Base-by-base conservation (phyloP, 1,139 yeast genomes). In the Candida albicans region DNA sequence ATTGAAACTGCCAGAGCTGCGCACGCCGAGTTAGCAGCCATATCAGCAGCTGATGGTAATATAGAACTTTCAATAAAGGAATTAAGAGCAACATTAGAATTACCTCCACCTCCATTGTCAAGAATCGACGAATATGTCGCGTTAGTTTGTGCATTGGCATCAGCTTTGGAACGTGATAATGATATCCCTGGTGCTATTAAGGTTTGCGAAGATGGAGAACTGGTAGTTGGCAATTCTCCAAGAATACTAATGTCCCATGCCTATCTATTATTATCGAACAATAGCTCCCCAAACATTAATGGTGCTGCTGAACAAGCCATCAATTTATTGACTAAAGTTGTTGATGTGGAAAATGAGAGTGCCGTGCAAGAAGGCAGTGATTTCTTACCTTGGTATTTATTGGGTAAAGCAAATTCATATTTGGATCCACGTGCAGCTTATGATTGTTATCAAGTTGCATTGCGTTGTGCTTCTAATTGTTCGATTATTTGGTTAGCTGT, bases 401-500 rank as follows among this genome's bases (percentile, higher is more conserved):
- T 81, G 34, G 82, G 85, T 2, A 70, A 71, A 48, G 82, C 83
- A 0, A 75, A 78, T 52, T 64, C 77, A 10, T 52, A 71, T 34
- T 55, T 71, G 27, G 75, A 71, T 45, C 81, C 81, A 28, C 59
- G 80, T 33, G 66, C 70, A 40, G 81, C 85, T 1, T 82, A 80
- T 55, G 81, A 79, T 47, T 73, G 77, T 14, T 77, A 77, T 50
- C 87, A 82, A 56, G 67, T 73, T 33, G 82, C 87, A 2, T 62
- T 82, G 42, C 69, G 77, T 48, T 66, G 80, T 38, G 81, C 83
- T 0, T 75, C 82, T 14, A 66, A 68, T 30, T 72, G 77, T 11
- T 81, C 87, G 13, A 65, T 80, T 42, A 77, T 84, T 8, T 82
- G 88, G 89, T 61, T 83, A 33, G 81, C 84, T 0, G 81, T 82